These are phyloP conservation scores for Cryptococcus sp. DNA, from an alignment of 1,284 basidiomycete genomes.

Conservation along the genomic window DNA sequence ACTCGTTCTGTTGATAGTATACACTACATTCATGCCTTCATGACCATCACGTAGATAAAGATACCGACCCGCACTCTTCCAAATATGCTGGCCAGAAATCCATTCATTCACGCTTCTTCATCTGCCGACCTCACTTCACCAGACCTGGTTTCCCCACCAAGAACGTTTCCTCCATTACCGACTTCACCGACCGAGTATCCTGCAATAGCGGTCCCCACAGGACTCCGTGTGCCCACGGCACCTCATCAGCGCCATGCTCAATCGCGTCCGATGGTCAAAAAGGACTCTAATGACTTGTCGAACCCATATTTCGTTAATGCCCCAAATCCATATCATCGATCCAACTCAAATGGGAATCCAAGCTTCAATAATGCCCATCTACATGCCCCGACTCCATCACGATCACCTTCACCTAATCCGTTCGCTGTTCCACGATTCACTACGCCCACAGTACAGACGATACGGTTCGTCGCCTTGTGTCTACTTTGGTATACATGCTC, in stretches of 20 bases:
- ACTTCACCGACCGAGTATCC: conserved; percentile 3
- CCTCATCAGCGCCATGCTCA: conserved; percentile 3
- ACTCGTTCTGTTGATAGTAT: background rate
- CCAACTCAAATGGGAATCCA: background rate
- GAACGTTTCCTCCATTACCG: conserved; percentile 6
- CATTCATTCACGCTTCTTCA: conserved; percentile 36
- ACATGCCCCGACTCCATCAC: conserved; percentile 9
- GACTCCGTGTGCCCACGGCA: background rate
- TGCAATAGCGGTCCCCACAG: conserved; percentile 1
- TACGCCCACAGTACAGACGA: conserved; percentile 30
- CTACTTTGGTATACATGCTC: conserved; percentile 49
- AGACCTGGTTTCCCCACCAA: conserved; percentile 7
- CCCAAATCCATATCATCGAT: background rate
- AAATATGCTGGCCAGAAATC: conserved; percentile 17
- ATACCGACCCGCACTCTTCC: background rate
- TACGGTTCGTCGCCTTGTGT: conserved; percentile 46
- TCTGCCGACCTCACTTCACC: conserved; percentile 21
- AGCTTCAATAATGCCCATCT: background rate
- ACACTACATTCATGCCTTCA: background rate
- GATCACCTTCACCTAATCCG: conserved; percentile 15
- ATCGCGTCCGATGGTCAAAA: conserved; percentile 1
- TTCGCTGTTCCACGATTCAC: conserved; percentile 21
- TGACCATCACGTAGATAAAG: background rate
- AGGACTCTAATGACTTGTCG: conserved; percentile 9
- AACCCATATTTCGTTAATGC: background rate